Base-by-base conservation (phyloP, 1,139 yeast species). In the Debaryomyces psychrophilus region DNA sequence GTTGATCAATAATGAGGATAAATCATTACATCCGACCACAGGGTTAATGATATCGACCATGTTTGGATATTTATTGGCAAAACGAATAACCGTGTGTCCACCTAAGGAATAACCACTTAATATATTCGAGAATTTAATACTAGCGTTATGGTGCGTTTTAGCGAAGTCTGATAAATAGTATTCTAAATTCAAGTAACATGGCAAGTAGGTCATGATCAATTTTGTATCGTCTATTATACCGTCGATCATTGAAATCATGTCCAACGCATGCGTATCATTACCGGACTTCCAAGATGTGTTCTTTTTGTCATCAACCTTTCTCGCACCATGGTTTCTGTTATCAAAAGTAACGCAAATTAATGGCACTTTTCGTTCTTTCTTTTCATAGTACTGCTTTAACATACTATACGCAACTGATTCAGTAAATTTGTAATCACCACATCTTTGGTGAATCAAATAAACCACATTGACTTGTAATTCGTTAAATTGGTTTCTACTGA, bases 71-170 rank as follows among this genome's bases (percentile, higher is more conserved):
- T 60, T 58, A 36, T 57, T 57, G 5, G 76, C 82, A 44, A 75
- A 72, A 44, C 84, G 63, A 61, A 81, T 78, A 22, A 76, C 67
- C 8, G 76, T 65, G 60, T 84, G 87, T 0, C 81, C 90, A 1
- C 90, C 89, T 50, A 82, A 67, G 0, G 88, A 82, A 43, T 72
- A 72, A 2, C 90, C 90, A 27, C 76, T 59, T 22, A 81, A 61
- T 26, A 76, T 66, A 54, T 73, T 75, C 41, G 58, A 57, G 50
- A 61, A 67, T 22, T 50, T 47, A 44, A 70, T 54, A 31, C 52
- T 46, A 4, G 61, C 55, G 9, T 63, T 59, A 27, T 51, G 50
- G 12, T 49, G 52, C 27, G 46, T 41, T 35, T 56, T 56, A 37
- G 61, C 59, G 23, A 59, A 54, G 27, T 59, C 58, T 1, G 61